phyloP scores from a whole-genome alignment of 352 stramenopile genomes.

The Pythium coloratum region DNA sequence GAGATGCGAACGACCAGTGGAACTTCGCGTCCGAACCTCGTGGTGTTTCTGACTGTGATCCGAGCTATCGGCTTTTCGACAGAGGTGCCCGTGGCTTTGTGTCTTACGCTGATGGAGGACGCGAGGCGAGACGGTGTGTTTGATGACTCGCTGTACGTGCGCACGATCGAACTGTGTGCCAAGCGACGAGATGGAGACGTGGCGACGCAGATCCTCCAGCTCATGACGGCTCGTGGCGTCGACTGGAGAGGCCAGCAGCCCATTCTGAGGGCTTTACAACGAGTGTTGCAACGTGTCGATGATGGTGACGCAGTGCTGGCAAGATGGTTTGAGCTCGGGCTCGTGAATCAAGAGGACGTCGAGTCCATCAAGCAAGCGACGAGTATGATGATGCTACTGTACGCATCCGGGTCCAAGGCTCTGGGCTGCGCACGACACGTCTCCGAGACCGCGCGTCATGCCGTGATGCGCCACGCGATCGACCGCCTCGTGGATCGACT shows the following conservation, averaged over 20 bases:
- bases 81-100: constrained; percentile 30
- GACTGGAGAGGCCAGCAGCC: constrained; percentile 25
- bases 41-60: constrained; percentile 73
- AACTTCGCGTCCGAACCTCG: constrained; percentile 56
- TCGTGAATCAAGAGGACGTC: constrained; percentile 31
- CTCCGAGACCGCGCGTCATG: constrained; percentile 58
- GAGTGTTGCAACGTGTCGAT: constrained; percentile 39
- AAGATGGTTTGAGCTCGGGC: constrained; percentile 29
- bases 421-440: constrained; percentile 52
- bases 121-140: constrained; percentile 48
- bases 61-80: constrained; percentile 52
- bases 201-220: constrained; percentile 34
- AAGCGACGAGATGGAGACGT: constrained; percentile 36
- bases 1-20: constrained; percentile 50
- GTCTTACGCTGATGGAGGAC: constrained; percentile 45
- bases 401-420: constrained; percentile 12
- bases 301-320: constrained; percentile 34
- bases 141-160: constrained; percentile 60
- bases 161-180: constrained; percentile 58
- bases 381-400: constrained; percentile 24
- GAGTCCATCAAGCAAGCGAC: constrained; percentile 28
- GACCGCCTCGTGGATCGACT: constrained; percentile 56
- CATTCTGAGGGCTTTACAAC: constrained; percentile 40
- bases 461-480: constrained; percentile 71
- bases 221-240: constrained; percentile 8